These are phyloP conservation scores for Hygrophila difformis DNA, from an alignment of 257 asterid species.

Conservation along the genomic window DNA sequence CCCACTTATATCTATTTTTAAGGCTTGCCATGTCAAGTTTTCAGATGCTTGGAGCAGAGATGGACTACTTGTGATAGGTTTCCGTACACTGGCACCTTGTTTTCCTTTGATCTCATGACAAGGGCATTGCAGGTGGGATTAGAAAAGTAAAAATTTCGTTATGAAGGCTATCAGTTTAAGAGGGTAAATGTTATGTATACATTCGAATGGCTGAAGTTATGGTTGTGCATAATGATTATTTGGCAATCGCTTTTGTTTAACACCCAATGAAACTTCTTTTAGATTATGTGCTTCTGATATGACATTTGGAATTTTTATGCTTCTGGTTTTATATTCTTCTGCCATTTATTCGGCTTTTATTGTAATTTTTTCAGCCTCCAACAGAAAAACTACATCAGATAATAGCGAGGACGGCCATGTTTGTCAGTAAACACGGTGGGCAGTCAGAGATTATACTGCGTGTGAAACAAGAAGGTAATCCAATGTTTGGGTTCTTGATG, in stretches of 20 bases:
- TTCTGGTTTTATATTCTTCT: slow-evolving; percentile 20
- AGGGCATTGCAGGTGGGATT: slow-evolving; percentile 96
- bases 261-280: too few species aligned
- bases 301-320: slow-evolving; percentile 9
- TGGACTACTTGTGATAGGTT: slow-evolving; percentile 74
- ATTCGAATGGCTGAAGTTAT: slow-evolving; percentile 14
- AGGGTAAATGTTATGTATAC: slow-evolving; percentile 28
- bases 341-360: background rate
- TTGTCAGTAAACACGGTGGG: slow-evolving; percentile 87
- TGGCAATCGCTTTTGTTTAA: background rate
- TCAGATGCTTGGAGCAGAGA: slow-evolving; percentile 96
- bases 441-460: slow-evolving; percentile 89
- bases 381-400: slow-evolving; percentile 87
- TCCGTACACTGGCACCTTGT: slow-evolving; percentile 85
- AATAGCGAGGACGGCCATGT: slow-evolving; percentile 83
- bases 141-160: slow-evolving; percentile 52
- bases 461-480: slow-evolving; percentile 93
- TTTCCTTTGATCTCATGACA: slow-evolving; percentile 78
- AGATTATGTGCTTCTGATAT: slow-evolving; percentile 9
- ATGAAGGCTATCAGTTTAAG: slow-evolving; percentile 22
- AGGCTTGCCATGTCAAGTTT: slow-evolving; percentile 87
- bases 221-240: slow-evolving; percentile 10
- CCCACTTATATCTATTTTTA: slow-evolving; percentile 30
- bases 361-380: slow-evolving; percentile 61
- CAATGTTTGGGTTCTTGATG: slow-evolving; percentile 91